Evolutionary conservation across 192 early-diverging fungal species (phyloP).

Genomic region (Phlyctochytrium bullatum): DNA sequence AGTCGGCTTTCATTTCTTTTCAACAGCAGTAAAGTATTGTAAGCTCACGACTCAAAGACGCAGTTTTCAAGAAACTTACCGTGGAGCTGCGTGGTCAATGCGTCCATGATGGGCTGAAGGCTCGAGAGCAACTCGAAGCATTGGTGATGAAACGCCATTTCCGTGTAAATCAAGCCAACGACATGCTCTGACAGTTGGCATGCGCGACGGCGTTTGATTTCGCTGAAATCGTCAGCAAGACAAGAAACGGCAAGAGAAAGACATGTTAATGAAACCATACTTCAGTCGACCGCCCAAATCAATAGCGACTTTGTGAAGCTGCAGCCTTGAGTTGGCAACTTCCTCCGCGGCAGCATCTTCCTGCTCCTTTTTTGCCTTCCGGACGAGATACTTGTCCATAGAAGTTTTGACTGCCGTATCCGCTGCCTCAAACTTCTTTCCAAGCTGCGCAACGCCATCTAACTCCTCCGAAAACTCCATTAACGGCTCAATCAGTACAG

Average conservation of each 20-base stretch:
- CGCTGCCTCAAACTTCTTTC: slow-evolving; percentile 1
- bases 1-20: not conserved
- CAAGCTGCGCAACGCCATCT: not conserved
- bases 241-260: not conserved
- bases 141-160: slow-evolving; percentile 77
- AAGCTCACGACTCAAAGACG: not conserved
- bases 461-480: not conserved
- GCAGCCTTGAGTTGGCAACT: not conserved
- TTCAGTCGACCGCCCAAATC: not conserved
- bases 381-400: slow-evolving; percentile 3
- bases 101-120: slow-evolving; percentile 75
- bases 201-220: slow-evolving; percentile 65
- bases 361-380: slow-evolving; percentile 7
- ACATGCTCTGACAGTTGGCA: slow-evolving; percentile 66
- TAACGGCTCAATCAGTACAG: slow-evolving; percentile 4
- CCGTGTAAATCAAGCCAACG: slow-evolving; percentile 75
- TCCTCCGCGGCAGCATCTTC: slow-evolving; percentile 8
- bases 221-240: slow-evolving; percentile 50
- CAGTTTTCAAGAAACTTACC: not conserved
- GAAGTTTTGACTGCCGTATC: not conserved
- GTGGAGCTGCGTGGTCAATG: slow-evolving; percentile 50
- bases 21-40: not conserved
- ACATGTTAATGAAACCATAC: not conserved
- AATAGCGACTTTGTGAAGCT: not conserved
- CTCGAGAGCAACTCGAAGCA: slow-evolving; percentile 71